These are phyloP conservation scores for Cicer bijugum DNA, from an alignment of 306 rosid genomes.

Conservation along the genomic window DNA sequence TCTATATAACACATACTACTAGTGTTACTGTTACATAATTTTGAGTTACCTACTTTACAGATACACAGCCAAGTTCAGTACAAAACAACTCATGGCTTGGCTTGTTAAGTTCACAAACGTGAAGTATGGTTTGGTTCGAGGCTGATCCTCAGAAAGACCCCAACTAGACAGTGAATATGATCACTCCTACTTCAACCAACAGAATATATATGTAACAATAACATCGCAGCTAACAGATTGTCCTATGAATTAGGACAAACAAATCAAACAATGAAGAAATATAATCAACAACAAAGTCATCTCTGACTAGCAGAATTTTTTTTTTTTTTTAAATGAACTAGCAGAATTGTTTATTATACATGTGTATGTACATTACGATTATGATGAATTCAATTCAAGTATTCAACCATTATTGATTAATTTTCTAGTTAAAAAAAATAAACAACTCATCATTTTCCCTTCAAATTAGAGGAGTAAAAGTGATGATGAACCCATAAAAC, in stretches of 20 bases:
- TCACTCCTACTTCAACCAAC: slow-evolving; percentile 23
- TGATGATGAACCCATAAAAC: background rate
- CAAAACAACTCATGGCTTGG: slow-evolving; percentile 1
- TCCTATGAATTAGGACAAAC: no score
- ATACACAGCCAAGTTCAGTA: background rate
- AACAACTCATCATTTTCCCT: background rate
- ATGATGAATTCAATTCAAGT: background rate
- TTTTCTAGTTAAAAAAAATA: background rate
- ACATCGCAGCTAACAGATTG: slow-evolving; percentile 12
- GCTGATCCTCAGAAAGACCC: slow-evolving; percentile 31
- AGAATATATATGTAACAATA: background rate
- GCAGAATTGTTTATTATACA: background rate
- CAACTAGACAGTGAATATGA: background rate
- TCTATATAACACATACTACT: no score
- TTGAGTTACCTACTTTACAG: background rate
- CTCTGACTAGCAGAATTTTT: background rate
- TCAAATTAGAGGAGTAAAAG: background rate
- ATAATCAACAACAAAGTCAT: background rate
- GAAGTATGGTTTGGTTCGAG: slow-evolving; percentile 17
- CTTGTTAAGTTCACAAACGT: slow-evolving; percentile 13
- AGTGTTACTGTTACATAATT: background rate
- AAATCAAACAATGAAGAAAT: no score
- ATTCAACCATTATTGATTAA: background rate
- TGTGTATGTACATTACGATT: background rate
- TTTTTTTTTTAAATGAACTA: no score